Evolutionary conservation across 495 filamentous ascomycete species (phyloP), one percentile per base, ranked within the genome.

Genomic region (Aspergillus campestris): DNA sequence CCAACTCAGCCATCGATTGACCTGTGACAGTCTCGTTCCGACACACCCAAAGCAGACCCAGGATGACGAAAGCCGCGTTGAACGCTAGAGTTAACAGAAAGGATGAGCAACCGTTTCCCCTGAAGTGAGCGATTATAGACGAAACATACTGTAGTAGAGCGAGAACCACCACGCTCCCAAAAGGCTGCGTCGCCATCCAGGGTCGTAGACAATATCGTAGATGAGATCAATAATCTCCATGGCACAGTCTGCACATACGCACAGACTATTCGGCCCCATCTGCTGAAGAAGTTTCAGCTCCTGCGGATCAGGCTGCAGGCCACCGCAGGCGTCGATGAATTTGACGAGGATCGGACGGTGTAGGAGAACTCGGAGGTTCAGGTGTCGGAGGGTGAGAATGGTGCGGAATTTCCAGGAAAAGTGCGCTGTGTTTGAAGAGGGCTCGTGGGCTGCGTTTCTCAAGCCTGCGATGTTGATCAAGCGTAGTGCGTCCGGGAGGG

Each of bases 131-230:
- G n/a, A n/a, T n/a, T n/a, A n/a, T n/a, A 31, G 15, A 36, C 8
- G 31, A 29, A n/a, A 42, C 51, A 15, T 53, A 68, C 65, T 65
- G 43, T 70, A 71, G 24, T 70, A 70, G 12, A 71, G 40, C 5
- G 67, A 66, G 40, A 60, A 70, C 61, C 61, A 66, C 65, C 67
- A 70, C 27, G 69, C 69, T 1, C 67, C 67, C 5, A 70, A 38
- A 11, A 67, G 42, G 30, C 55, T 50, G 7, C 53, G 40, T 36
- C 56, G 39, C 61, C 52, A 49, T 49, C 45, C 57, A 12, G 47
- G 38, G 7, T 44, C 45, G 5, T 52, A 42, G 5, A 62, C 60
- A 8, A 66, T 45, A 6, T 51, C 49, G 30, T 64, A 52, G 8
- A 71, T 52, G 10, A 65, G 62, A 39, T 58, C 55, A 31, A 70